phyloP scores from a whole-genome alignment of 1,139 yeast genomes.

The Blastobotrys raffinosifermentans region DNA sequence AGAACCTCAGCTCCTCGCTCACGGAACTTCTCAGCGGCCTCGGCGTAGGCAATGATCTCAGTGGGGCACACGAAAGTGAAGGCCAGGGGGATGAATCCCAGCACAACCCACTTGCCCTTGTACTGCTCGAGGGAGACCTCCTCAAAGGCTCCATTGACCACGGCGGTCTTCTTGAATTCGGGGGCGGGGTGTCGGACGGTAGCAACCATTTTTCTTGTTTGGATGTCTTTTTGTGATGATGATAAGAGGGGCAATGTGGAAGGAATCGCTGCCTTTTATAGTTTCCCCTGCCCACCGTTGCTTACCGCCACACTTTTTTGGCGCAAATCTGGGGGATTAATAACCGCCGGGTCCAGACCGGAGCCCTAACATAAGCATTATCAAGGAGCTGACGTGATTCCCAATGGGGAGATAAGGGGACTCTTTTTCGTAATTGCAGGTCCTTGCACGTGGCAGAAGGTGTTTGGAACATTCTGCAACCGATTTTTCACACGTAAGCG shows the following conservation, averaged over 20 bases:
- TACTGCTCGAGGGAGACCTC: conserved; percentile 89
- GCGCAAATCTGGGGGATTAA: conserved; percentile 4
- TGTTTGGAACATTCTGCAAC: no score
- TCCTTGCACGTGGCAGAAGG: no score
- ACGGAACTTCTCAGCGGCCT: conserved; percentile 82
- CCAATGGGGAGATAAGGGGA: no score
- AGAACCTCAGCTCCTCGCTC: conserved; percentile 84
- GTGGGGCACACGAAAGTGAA: conserved; percentile 99
- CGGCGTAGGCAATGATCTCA: conserved; percentile 97
- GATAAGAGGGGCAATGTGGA: background rate
- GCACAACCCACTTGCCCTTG: conserved; percentile 95
- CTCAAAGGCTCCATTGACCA: conserved; percentile 90
- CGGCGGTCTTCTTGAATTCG: conserved; percentile 91
- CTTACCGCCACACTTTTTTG: conserved; percentile 12
- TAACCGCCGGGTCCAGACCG: conserved; percentile 3
- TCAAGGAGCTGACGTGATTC: no score
- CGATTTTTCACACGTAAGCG: no score
- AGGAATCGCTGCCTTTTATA: background rate
- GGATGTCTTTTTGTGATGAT: background rate
- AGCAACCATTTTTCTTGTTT: conserved; percentile 82
- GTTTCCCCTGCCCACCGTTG: conserved; percentile 18
- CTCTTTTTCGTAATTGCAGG: no score
- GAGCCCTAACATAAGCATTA: no score
- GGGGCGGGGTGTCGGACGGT: conserved; percentile 95
- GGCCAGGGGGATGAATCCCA: conserved; percentile 97